phyloP scores from a whole-genome alignment of 257 asterid species.

The Salvia hispanica region DNA sequence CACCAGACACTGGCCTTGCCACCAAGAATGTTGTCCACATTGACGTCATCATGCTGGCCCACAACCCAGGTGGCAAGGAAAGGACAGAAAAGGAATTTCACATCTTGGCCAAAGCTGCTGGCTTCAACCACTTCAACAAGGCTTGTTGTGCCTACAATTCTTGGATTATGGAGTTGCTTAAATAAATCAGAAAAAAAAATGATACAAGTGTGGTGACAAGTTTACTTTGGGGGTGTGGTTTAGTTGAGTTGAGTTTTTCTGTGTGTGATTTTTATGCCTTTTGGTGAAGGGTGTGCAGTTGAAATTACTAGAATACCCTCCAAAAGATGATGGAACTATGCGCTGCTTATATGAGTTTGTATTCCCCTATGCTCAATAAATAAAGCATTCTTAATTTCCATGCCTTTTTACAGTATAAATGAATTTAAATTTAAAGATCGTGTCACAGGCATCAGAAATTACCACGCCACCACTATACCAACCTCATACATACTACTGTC shows the following conservation, averaged over 20 bases:
- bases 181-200: slow-evolving; percentile 31
- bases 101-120: slow-evolving; percentile 67
- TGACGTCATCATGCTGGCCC: slow-evolving; percentile 85
- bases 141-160: slow-evolving; percentile 64
- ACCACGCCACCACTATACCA: too few species aligned
- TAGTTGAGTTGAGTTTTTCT: background rate
- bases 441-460: too few species aligned
- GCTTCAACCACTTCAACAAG: slow-evolving; percentile 59
- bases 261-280: slow-evolving; percentile 4
- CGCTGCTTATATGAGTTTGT: slow-evolving; percentile 23
- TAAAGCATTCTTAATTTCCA: background rate
- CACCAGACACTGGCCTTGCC: slow-evolving; percentile 54
- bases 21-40: slow-evolving; percentile 64
- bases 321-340: background rate
- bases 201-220: too few species aligned
- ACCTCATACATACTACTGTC: too few species aligned
- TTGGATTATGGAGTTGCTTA: slow-evolving; percentile 78
- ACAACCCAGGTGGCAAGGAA: slow-evolving; percentile 92
- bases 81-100: slow-evolving; percentile 87
- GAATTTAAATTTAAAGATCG: too few species aligned
- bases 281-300: background rate
- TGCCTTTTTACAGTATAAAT: background rate
- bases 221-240: background rate
- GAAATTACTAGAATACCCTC: background rate
- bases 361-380: slow-evolving; percentile 22